Evolutionary conservation across 345 rosid genomes (phyloP), one percentile per base, ranked within the genome.

Genomic region (Luvunga scandens): DNA sequence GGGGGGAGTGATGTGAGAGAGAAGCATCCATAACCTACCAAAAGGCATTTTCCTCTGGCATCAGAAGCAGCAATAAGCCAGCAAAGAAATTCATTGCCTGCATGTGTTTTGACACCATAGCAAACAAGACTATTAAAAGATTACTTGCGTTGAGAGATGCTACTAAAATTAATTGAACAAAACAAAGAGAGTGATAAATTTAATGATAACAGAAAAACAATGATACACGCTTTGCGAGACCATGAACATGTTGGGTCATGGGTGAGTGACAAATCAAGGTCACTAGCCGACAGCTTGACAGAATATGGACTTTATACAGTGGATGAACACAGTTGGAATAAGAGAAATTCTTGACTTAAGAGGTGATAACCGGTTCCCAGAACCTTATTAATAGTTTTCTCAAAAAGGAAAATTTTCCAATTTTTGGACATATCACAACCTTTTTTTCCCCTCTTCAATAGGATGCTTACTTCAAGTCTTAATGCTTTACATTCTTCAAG

Each of bases 21-120:
- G 57, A 75, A 75, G 72, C 80, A 77, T 79, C 82, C 65, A 62
- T 73, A 83, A 89, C 88, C 71, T 93, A 96, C 99, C 99, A 96
- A 87, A 96, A 96, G 65, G 99, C 99, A 85, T 96, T 92, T 84
- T 96, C 99, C 83, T 96, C 99, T 7, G 99, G 98, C 98, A 96
- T 96, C 88, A 96, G 77, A 64, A 96, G 97, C 83, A 96, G 92
- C 84, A 96, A 89, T 67, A 93, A 66, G 39, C 99, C 99, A 84
- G 98, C 99, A 85, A 96, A 92, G 87, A 91, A 96, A 84, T 96
- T 96, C 99, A 96, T 96, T 73, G 94, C 99, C 99, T 95, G 94
- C 91, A 89, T 53, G 75, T 74, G 34, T 82, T 85, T 65, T 33
- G 57, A 55, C 53, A 55, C 69, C 75, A 83, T 72, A 73, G 66